These are phyloP conservation scores for Penicillium concentricum DNA, from an alignment of 2,329 filamentous ascomycete genomes.

Conservation along the genomic window DNA sequence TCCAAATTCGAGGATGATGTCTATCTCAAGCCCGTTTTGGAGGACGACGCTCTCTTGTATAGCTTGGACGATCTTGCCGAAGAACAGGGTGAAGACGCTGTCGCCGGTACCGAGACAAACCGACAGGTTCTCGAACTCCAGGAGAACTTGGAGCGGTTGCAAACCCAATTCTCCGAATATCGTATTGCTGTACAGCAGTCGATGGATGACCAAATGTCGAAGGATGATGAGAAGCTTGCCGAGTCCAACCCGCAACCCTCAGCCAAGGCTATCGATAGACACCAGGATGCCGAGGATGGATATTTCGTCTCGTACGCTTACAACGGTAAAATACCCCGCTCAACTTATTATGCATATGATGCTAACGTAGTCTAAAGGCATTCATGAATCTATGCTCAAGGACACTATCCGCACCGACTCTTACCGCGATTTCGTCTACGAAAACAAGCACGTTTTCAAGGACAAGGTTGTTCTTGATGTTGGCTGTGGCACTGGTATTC, in stretches of 20 bases:
- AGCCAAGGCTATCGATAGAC: conserved; percentile 32
- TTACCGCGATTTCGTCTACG: conserved; percentile 93
- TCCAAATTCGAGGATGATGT: conserved; percentile 71
- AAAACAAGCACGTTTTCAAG: conserved; percentile 81
- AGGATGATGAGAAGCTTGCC: conserved; percentile 49
- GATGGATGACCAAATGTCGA: conserved; percentile 64
- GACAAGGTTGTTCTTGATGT: conserved; percentile 88
- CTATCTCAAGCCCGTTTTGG: conserved; percentile 78
- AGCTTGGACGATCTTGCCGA: conserved; percentile 74
- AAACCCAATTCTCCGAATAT: conserved; percentile 64
- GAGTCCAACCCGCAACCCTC: conserved; percentile 21
- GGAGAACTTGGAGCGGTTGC: conserved; percentile 59
- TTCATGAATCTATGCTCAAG: conserved; percentile 95
- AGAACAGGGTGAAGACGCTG: conserved; percentile 31
- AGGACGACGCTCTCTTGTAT: conserved; percentile 87
- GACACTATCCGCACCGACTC: conserved; percentile 83
- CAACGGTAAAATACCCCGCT: conserved; percentile 56
- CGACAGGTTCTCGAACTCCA: conserved; percentile 59
- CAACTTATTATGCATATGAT: background rate
- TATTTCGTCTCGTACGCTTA: conserved; percentile 67
- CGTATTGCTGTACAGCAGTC: conserved; percentile 65
- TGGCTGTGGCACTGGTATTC: conserved; percentile 79
- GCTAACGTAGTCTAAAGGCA: conserved; percentile 55
- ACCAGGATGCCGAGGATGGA: conserved; percentile 55
- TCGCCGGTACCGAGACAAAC: conserved; percentile 40